phyloP scores from a whole-genome alignment of 768 basidiomycete species.

The Coprinellus micaceus region DNA sequence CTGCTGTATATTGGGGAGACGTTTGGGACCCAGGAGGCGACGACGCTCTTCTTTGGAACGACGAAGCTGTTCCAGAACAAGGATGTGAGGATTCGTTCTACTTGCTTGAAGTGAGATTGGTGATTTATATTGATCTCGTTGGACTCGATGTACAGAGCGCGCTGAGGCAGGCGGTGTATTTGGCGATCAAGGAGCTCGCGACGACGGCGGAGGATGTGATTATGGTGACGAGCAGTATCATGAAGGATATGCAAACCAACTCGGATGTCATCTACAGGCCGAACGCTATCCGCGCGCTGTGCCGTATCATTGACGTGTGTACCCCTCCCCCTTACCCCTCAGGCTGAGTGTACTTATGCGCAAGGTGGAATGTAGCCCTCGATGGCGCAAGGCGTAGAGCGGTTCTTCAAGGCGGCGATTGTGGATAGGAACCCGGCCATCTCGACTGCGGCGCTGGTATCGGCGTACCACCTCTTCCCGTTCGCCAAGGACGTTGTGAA shows the following conservation, averaged over 20 bases:
- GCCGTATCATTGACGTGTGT: slow-evolving; percentile 95
- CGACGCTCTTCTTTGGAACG: slow-evolving; percentile 96
- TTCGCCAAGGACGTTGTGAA: slow-evolving; percentile 93
- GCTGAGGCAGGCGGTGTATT: slow-evolving; percentile 94
- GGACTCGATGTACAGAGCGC: slow-evolving; percentile 59
- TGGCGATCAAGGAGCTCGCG: slow-evolving; percentile 97
- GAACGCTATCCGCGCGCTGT: slow-evolving; percentile 94
- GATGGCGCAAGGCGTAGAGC: slow-evolving; percentile 98
- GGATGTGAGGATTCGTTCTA: slow-evolving; percentile 64
- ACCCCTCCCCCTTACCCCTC: slow-evolving; percentile 1
- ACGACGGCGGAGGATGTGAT: slow-evolving; percentile 97
- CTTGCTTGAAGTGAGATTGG: neutral
- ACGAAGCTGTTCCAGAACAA: slow-evolving; percentile 99
- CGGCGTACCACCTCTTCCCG: slow-evolving; percentile 95
- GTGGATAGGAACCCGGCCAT: slow-evolving; percentile 96
- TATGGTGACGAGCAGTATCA: slow-evolving; percentile 98
- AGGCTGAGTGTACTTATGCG: slow-evolving; percentile 6
- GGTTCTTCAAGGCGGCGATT: slow-evolving; percentile 99
- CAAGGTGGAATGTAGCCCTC: slow-evolving; percentile 60
- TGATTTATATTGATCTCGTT: neutral
- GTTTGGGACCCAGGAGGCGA: slow-evolving; percentile 93
- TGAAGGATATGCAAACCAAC: slow-evolving; percentile 99
- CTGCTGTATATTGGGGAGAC: slow-evolving; percentile 95
- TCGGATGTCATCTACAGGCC: slow-evolving; percentile 98
- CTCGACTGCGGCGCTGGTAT: slow-evolving; percentile 93